These are phyloP conservation scores for Phaseolus coccineus DNA, from an alignment of 331 rosid species.

Conservation along the genomic window DNA sequence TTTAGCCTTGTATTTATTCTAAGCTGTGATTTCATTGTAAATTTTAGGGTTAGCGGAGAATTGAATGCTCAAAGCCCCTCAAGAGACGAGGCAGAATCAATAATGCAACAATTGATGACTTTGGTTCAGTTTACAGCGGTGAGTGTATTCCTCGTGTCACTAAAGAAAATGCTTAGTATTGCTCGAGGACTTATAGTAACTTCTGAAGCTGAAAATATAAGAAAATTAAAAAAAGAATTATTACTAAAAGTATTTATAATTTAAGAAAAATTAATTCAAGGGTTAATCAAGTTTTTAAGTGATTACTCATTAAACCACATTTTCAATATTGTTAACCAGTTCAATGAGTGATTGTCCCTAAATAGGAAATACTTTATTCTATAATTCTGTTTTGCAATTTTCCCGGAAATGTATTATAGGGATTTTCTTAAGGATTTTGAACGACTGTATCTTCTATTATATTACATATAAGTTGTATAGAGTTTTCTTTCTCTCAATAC, in stretches of 20 bases:
- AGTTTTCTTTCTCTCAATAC: conserved; percentile 13
- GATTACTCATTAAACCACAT: conserved; percentile 1
- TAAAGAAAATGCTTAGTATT: conserved; percentile 22
- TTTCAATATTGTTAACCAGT: conserved; percentile 24
- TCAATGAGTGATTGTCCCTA: conserved; percentile 1
- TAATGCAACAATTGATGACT: conserved; percentile 69
- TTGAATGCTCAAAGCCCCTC: conserved; percentile 58
- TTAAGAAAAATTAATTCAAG: conserved; percentile 19
- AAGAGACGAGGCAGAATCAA: conserved; percentile 63
- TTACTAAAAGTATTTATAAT: conserved; percentile 24
- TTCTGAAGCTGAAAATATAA: conserved; percentile 25
- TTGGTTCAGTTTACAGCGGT: conserved; percentile 80
- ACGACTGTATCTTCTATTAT: conserved; percentile 16
- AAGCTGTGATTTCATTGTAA: conserved; percentile 21
- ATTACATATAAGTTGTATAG: conserved; percentile 24
- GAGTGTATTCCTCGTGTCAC: conserved; percentile 49
- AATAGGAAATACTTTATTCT: conserved; percentile 18
- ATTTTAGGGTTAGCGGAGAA: conserved; percentile 62
- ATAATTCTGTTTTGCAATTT: neutral
- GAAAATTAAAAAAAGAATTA: conserved; percentile 17
- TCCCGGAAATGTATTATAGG: conserved; percentile 1
- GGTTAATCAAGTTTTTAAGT: conserved; percentile 26
- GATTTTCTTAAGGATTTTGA: conserved; percentile 32
- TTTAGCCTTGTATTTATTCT: conserved; percentile 37
- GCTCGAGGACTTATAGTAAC: conserved; percentile 23